Base-by-base conservation (phyloP, 2,329 filamentous ascomycete species). In the Monosporascus sp. region DNA sequence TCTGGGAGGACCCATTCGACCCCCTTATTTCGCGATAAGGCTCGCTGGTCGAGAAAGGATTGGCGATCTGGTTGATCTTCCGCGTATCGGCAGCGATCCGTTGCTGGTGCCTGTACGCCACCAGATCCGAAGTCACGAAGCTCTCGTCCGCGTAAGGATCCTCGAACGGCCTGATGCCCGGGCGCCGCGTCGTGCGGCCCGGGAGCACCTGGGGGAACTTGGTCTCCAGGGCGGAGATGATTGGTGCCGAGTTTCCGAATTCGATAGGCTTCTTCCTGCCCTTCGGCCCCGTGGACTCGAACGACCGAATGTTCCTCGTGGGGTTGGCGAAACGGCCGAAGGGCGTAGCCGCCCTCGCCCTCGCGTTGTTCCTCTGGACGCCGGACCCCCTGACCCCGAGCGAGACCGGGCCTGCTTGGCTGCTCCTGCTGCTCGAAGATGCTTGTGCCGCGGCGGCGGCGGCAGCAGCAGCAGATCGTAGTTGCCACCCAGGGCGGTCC, bases 341-440 rank as follows among this genome's bases (percentile, higher is more conserved):
- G 15, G 50, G 49, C 3, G 57, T 56, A 39, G 54, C 48, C 39
- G 54, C 54, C 31, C 6, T 20, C 14, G 46, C 46, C n/a, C 9
- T 27, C 11, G 55, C 51, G 39, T 54, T 60, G 20, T 58, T 49
- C 25, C 54, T 52, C 14, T 53, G 31, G 11, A 35, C 31, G 9
- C 31, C 31, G 31, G 9, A 11, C 31, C 9, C 31, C 31, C 31
- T 35, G 31, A 35, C 31, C 5, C 31, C 31, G 31, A 35, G 31
- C 31, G 31, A 35, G 11, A 35, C 31, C 9, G 31, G 31, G 5
- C 31, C 31, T 35, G 31, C 31, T 35, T 35, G 31, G 31, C 31
- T 14, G 5, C 9, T 35, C 11, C 31, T 35, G 9, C 4, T 35
- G 11, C 31, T 35, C 11, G 31, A 35, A 11, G 31, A 4, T n/a